phyloP scores from a whole-genome alignment of 768 basidiomycete genomes.

The Russula vinacea region DNA sequence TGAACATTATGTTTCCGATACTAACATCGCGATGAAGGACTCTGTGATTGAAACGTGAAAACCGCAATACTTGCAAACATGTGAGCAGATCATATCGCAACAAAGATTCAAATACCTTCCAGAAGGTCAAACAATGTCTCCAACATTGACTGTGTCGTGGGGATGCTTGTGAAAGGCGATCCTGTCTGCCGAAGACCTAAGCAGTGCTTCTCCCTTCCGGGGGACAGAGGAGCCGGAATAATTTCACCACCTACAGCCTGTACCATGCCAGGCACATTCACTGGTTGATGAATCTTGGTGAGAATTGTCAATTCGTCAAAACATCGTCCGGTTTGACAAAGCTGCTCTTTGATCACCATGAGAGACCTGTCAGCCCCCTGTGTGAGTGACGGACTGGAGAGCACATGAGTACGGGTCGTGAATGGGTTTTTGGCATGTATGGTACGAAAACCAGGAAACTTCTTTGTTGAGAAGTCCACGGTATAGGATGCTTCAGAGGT shows the following conservation, averaged over 20 bases:
- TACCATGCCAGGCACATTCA: conserved; percentile 11
- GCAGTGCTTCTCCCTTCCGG: background rate
- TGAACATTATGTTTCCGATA: conserved; percentile 1
- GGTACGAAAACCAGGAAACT: background rate
- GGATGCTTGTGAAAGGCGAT: conserved; percentile 11
- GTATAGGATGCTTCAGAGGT: background rate
- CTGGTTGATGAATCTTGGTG: background rate
- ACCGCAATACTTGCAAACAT: conserved; percentile 18
- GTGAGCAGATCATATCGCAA: conserved; percentile 14
- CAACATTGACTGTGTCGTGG: background rate
- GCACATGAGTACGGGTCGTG: conserved; percentile 1
- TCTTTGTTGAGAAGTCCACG: background rate
- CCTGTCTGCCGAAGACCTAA: conserved; percentile 8
- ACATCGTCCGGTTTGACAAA: conserved; percentile 4
- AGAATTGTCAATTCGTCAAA: conserved; percentile 5
- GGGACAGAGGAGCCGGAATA: background rate
- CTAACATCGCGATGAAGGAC: conserved; percentile 14
- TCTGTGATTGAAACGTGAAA: background rate
- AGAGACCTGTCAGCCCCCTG: background rate
- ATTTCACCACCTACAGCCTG: background rate
- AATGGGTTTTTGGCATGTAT: conserved; percentile 7
- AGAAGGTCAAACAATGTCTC: conserved; percentile 14
- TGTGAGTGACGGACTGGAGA: background rate
- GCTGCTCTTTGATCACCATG: conserved; percentile 2
- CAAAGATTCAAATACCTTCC: conserved; percentile 14